A percentile compares a stretch with the other conserved stretches of the same genome.
These are phyloP conservation scores for Phaeodactylum tricornutum DNA, from an alignment of 108 stramenopile species.

Conservation along the genomic window DNA sequence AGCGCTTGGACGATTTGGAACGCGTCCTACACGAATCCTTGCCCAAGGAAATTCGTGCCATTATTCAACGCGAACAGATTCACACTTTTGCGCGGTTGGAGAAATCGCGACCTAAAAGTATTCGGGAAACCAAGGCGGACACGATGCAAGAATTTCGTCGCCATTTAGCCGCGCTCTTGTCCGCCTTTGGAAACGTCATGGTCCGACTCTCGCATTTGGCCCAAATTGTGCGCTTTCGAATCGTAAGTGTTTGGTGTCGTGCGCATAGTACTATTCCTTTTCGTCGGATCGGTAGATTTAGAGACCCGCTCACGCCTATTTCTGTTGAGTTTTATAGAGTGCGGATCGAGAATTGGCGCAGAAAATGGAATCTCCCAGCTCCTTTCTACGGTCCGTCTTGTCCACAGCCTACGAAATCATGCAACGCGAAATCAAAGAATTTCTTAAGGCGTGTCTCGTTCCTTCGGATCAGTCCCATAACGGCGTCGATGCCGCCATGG, in stretches of 20 bases:
- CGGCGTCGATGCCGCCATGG: not conserved
- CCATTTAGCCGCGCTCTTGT: constrained; percentile 57
- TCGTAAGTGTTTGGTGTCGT: constrained; percentile 66
- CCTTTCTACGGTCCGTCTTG: constrained; percentile 49
- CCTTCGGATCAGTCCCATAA: constrained; percentile 5
- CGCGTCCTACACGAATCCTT: constrained; percentile 46
- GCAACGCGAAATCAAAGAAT: constrained; percentile 68
- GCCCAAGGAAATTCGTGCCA: constrained; percentile 40
- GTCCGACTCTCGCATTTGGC: constrained; percentile 66
- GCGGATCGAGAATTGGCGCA: constrained; percentile 3
- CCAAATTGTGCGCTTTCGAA: constrained; percentile 75
- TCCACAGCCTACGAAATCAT: constrained; percentile 44
- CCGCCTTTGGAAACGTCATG: constrained; percentile 73
- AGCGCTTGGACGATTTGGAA: constrained; percentile 76
- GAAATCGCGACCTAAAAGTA: constrained; percentile 12
- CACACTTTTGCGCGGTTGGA: constrained; percentile 66
- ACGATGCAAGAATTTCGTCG: constrained; percentile 61
- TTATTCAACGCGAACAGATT: constrained; percentile 70
- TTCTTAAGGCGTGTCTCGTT: constrained; percentile 55
- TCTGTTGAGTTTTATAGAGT: constrained; percentile 8
- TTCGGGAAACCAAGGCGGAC: constrained; percentile 25
- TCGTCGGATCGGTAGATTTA: too few species aligned
- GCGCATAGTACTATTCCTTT: too few species aligned
- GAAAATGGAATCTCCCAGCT: constrained; percentile 23
- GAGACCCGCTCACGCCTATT: not conserved